These are phyloP conservation scores for Fraxinus quadrangulata DNA, from an alignment of 257 asterid genomes.

Conservation along the genomic window DNA sequence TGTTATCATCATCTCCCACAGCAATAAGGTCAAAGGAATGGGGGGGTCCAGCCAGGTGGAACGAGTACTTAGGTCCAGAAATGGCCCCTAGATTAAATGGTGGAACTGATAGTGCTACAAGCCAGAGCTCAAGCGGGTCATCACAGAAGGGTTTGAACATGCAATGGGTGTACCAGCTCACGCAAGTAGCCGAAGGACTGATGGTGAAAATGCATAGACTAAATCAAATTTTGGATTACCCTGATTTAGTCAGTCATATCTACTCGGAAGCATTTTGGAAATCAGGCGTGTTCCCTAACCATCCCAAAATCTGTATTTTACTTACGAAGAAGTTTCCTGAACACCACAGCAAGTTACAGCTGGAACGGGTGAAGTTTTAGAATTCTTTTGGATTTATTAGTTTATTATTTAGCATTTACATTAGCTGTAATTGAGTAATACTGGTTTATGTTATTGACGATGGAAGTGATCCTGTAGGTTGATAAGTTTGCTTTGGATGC, in stretches of 20 bases:
- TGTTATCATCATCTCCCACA: conserved; percentile 59
- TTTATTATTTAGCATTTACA: conserved; percentile 17
- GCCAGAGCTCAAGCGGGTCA: conserved; percentile 53
- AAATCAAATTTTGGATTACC: conserved; percentile 94
- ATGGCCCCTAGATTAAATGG: conserved; percentile 54
- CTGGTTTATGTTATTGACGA: conserved; percentile 20
- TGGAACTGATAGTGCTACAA: conserved; percentile 46
- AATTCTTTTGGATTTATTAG: conserved; percentile 12
- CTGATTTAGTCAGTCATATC: conserved; percentile 74
- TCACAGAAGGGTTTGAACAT: conserved; percentile 85
- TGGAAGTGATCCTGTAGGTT: conserved; percentile 49
- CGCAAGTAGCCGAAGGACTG: conserved; percentile 93
- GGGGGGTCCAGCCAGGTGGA: conserved; percentile 95
- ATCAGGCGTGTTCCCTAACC: conserved; percentile 91
- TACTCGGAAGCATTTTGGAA: conserved; percentile 93
- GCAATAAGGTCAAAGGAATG: conserved; percentile 71
- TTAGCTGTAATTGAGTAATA: conserved; percentile 18
- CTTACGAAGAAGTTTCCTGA: conserved; percentile 96
- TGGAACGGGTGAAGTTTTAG: conserved; percentile 73
- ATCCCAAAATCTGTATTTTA: conserved; percentile 81
- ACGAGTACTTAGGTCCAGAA: conserved; percentile 88
- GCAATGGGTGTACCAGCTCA: conserved; percentile 98
- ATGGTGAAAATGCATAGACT: conserved; percentile 94
- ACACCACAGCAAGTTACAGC: conserved; percentile 94
- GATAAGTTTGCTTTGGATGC: conserved; percentile 91